These are phyloP conservation scores for Talaromyces sp. DNA, from an alignment of 2,329 filamentous ascomycete species.

Conservation along the genomic window DNA sequence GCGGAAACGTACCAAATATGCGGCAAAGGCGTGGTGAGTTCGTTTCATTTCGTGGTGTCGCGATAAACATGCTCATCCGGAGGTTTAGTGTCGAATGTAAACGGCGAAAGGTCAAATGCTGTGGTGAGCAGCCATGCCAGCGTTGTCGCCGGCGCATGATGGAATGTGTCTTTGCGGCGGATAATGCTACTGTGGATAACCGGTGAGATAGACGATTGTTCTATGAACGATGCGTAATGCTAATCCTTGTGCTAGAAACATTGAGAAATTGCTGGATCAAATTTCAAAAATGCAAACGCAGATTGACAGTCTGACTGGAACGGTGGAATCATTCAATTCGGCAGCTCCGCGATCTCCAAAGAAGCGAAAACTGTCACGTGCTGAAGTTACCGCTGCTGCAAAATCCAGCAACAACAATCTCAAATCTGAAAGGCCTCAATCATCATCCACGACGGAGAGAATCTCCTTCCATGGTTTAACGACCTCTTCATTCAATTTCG, in stretches of 20 bases:
- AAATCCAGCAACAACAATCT: not conserved
- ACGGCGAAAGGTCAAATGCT: slow-evolving; percentile 73
- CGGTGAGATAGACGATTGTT: not conserved
- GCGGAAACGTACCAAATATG: slow-evolving; percentile 19
- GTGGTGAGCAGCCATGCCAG: slow-evolving; percentile 66
- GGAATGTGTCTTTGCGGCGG: slow-evolving; percentile 64
- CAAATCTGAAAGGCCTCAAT: slow-evolving; percentile 10
- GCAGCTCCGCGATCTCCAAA: not conserved
- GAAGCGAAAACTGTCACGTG: not conserved
- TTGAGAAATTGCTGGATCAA: slow-evolving; percentile 32
- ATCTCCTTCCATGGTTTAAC: slow-evolving; percentile 80
- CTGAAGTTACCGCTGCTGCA: not conserved
- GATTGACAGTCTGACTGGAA: slow-evolving; percentile 70
- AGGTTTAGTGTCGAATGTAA: slow-evolving; percentile 66
- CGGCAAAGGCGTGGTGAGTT: slow-evolving; percentile 18
- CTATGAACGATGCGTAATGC: not conserved
- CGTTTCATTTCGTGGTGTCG: not conserved
- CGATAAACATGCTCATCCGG: not conserved
- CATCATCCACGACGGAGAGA: slow-evolving; percentile 39
- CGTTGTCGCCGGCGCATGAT: slow-evolving; percentile 63
- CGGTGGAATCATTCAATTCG: slow-evolving; percentile 63
- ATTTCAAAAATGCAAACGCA: slow-evolving; percentile 58
- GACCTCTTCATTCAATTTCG: slow-evolving; percentile 77
- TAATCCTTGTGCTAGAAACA: slow-evolving; percentile 22
- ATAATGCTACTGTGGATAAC: slow-evolving; percentile 48